Base-by-base conservation (phyloP, 768 basidiomycete species). In the Lactarius sp. region DNA sequence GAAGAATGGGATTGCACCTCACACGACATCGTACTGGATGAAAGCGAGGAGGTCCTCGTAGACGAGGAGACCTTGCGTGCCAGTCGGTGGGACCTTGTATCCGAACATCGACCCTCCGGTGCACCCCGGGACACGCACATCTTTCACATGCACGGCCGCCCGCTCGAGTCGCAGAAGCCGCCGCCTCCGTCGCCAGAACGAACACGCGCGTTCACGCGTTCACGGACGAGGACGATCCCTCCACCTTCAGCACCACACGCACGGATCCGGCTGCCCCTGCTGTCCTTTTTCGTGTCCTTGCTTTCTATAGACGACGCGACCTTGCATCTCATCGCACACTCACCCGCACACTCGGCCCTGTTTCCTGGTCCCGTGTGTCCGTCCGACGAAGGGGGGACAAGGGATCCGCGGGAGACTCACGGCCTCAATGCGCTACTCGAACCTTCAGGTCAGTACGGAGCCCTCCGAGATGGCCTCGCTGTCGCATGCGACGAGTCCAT, bases 281-380 rank as follows among this genome's bases (percentile, higher is more conserved):
- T 52, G 36, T 39, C 52, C 1, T 3, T 41, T 39, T 22, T 52
- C 14, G 42, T n/a, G 16, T 44, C 61, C 34, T 42, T 63, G 22
- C 51, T 63, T 31, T 58, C 56, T 27, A 22, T 58, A 37, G 56
- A 62, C 34, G 56, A 58, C 5, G 10, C 31, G 41, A 60, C 51
- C 51, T 44, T 46, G 16, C 42, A 53, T 39, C 59, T 60, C 20
- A 22, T 60, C 22, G 14, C 52, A 18, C 52, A 52, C 41, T n/a
- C 51, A 27, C 44, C 20, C 13, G 4, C 62, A 52, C 34, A 58
- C 37, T 58, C 51, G 16, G 27, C 22, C 9, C 16, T 52, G 41
- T 58, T 63, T 58, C 56, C 51, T 57, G 56, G 55, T 20, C 41
- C 62, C 8, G 9, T 49, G 5, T 7, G 10, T n/a, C n/a, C 50